A percentile compares a stretch with the other conserved stretches of the same genome.
Conservation (phyloP, 805 yeast species). For the Maudiozyma barnettii region DNA sequence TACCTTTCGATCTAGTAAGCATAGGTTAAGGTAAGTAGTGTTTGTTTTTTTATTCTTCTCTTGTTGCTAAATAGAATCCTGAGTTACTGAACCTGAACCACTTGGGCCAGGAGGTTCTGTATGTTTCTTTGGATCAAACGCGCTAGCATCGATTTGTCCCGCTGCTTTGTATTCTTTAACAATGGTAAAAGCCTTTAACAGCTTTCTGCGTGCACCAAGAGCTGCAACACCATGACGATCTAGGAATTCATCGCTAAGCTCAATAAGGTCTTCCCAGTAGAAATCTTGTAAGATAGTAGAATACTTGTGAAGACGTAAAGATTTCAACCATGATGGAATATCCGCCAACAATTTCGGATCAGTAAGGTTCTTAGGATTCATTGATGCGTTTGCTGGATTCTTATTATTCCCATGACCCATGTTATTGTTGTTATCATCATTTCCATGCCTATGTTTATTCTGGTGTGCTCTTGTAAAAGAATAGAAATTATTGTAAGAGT, state of each 20-base stretch:
- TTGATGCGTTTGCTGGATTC: slow-evolving; percentile 19
- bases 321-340: slow-evolving; percentile 87
- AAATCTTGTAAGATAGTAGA: slow-evolving; percentile 70
- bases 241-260: slow-evolving; percentile 56
- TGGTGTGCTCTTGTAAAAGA: slow-evolving; percentile 4
- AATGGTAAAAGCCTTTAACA: slow-evolving; percentile 81
- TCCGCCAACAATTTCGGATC: slow-evolving; percentile 52
- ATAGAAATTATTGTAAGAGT: slow-evolving; percentile 1
- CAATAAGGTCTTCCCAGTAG: slow-evolving; percentile 72
- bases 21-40: no score
- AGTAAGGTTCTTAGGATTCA: slow-evolving; percentile 43
- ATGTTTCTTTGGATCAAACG: background rate
- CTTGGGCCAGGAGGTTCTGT: background rate
- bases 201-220: slow-evolving; percentile 89
- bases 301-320: slow-evolving; percentile 85
- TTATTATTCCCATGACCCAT: background rate
- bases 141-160: slow-evolving; percentile 24
- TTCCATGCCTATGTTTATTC: background rate
- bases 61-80: no score
- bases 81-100: no score
- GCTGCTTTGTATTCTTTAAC: slow-evolving; percentile 51
- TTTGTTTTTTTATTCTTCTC: no score
- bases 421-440: slow-evolving; percentile 7
- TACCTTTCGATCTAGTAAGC: no score
- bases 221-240: slow-evolving; percentile 82